phyloP scores from a whole-genome alignment of 495 filamentous ascomycete genomes.

The Aspergillus wentii region DNA sequence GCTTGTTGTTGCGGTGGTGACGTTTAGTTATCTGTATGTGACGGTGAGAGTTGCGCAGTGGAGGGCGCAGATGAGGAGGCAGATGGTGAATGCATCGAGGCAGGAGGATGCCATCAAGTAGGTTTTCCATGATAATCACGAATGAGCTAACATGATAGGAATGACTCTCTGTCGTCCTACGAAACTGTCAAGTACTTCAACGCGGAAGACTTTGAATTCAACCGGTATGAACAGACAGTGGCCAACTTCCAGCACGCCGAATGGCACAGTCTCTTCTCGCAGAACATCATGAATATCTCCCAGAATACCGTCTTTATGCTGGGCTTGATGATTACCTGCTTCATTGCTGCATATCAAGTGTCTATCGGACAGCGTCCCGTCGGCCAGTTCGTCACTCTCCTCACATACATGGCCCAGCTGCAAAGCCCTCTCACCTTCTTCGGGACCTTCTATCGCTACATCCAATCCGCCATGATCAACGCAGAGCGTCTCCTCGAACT shows the following conservation, averaged over 20 bases:
- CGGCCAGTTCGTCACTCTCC: constrained; percentile 62
- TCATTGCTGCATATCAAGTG: constrained; percentile 75
- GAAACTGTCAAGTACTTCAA: constrained; percentile 94
- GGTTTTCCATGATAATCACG: background rate
- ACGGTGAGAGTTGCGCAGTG: constrained; percentile 80
- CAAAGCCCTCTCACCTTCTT: constrained; percentile 82
- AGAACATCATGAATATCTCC: constrained; percentile 75
- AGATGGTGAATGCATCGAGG: constrained; percentile 75
- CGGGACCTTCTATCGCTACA: constrained; percentile 77
- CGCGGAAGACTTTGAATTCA: constrained; percentile 76
- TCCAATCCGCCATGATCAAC: constrained; percentile 84
- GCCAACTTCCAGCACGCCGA: constrained; percentile 67
- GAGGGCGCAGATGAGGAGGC: constrained; percentile 66
- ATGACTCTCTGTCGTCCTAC: constrained; percentile 83
- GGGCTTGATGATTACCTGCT: constrained; percentile 66
- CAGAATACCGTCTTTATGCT: constrained; percentile 78
- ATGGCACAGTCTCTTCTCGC: constrained; percentile 64
- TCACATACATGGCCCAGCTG: constrained; percentile 75
- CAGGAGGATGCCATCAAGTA: constrained; percentile 79
- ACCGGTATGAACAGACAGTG: constrained; percentile 66
- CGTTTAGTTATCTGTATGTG: constrained; percentile 75
- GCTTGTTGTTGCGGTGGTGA: constrained; percentile 68
- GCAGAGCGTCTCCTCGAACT: constrained; percentile 81
- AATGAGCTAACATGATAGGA: constrained; percentile 19
- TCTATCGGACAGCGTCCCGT: constrained; percentile 54